Percentiles rank a stretch among this genome's conserved stretches.
Evolutionary conservation across 108 stramenopile species (phyloP).

Genomic region (Discostella stelligeroides): DNA sequence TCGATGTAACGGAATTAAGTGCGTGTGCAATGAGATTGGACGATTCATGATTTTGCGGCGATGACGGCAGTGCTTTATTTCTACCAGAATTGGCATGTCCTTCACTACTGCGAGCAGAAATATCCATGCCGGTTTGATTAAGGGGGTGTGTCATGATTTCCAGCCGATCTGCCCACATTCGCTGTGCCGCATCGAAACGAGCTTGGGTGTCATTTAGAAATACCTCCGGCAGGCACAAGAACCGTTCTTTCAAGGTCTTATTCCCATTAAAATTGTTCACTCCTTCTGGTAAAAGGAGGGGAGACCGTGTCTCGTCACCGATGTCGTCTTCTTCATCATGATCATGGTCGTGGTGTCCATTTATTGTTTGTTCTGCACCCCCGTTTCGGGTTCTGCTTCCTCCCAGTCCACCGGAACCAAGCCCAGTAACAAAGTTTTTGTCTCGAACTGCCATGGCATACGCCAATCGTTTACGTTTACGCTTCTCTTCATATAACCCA

Average conservation of each 20-base stretch:
- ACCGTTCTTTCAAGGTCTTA: conserved; percentile 30
- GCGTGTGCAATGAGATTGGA: conserved; percentile 16
- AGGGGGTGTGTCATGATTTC: conserved; percentile 34
- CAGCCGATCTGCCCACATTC: conserved; percentile 45
- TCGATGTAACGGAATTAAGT: conserved; percentile 25
- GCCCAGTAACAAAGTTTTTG: conserved; percentile 14
- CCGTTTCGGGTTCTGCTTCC: conserved; percentile 6
- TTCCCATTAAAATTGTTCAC: conserved; percentile 26
- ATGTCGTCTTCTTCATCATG: conserved; percentile 24
- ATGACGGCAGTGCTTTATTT: conserved; percentile 18
- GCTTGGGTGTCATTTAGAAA: conserved; percentile 44
- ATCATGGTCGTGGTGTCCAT: conserved; percentile 22
- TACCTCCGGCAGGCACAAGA: conserved; percentile 46
- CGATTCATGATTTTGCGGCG: conserved; percentile 13
- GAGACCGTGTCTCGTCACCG: conserved; percentile 31
- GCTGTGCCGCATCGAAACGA: conserved; percentile 42
- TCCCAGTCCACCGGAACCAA: conserved; percentile 6
- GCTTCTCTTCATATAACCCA: conserved; percentile 40
- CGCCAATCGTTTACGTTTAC: conserved; percentile 46
- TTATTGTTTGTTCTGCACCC: conserved; percentile 8
- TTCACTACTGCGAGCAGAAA: conserved; percentile 14
- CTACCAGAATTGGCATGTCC: conserved; percentile 13
- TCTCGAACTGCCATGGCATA: conserved; percentile 42
- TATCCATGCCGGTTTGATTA: conserved; percentile 23
- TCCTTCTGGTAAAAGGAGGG: conserved; percentile 38